A percentile compares a stretch with the other conserved stretches of the same genome.
phyloP scores from a whole-genome alignment of 75 land plant genomes.

The Cunninghamia lanceolata region DNA sequence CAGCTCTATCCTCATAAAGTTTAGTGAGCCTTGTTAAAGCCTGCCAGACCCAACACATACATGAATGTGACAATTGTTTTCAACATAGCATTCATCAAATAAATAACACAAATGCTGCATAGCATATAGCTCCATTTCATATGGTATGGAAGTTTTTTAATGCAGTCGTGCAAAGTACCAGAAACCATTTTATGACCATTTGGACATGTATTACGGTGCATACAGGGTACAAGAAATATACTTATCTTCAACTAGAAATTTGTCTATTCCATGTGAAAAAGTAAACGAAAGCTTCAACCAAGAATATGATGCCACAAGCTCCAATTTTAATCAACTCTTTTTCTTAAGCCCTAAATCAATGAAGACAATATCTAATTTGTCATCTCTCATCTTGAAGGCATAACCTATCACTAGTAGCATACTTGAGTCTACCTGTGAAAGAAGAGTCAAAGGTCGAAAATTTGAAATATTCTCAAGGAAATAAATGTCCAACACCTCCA shows the following conservation, averaged over 20 bases:
- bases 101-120: neutral
- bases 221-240: neutral
- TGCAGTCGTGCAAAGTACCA: neutral
- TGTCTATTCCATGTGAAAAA: neutral
- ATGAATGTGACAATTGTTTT: neutral
- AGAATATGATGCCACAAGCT: too few relatives aligned
- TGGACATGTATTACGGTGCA: neutral
- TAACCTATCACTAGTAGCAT: too few relatives aligned
- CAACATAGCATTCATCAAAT: neutral
- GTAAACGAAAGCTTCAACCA: neutral
- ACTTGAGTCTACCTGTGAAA: too few relatives aligned
- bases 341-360: too few relatives aligned
- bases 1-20: slow-evolving; percentile 20
- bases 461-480: too few relatives aligned
- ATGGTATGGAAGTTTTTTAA: neutral
- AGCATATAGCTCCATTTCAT: neutral
- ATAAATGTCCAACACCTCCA: too few relatives aligned
- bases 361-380: too few relatives aligned
- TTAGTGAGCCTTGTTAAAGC: slow-evolving; percentile 15
- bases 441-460: too few relatives aligned
- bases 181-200: neutral
- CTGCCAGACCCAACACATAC: neutral
- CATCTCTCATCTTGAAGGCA: too few relatives aligned
- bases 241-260: neutral
- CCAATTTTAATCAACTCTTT: too few relatives aligned